Percentiles rank a stretch among this genome's conserved stretches.
These are phyloP conservation scores for Paecilomyces sp. DNA, from an alignment of 2,329 filamentous ascomycete genomes.

Conservation along the genomic window DNA sequence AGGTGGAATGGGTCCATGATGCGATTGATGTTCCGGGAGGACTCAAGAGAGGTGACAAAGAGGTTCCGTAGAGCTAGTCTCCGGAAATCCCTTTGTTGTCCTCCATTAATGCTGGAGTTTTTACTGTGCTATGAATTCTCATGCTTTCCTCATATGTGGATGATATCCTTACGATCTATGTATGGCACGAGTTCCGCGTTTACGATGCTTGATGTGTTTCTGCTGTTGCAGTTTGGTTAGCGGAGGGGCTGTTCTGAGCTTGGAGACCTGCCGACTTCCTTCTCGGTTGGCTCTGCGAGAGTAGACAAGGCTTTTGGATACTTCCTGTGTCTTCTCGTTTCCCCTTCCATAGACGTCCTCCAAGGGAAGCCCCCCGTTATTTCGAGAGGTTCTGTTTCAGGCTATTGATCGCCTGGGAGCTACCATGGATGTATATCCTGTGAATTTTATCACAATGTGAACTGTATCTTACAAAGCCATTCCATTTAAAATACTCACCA, in stretches of 20 bases:
- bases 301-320: not conserved
- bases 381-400: not conserved
- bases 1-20: slow-evolving; percentile 66
- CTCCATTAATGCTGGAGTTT: not conserved
- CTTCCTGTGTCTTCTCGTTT: not conserved
- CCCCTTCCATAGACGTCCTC: not conserved
- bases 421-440: not conserved
- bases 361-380: not conserved
- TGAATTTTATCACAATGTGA: not conserved
- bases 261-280: not conserved
- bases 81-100: slow-evolving; percentile 5
- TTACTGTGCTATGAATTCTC: not conserved
- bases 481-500: no score
- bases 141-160: slow-evolving; percentile 5
- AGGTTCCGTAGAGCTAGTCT: slow-evolving; percentile 36
- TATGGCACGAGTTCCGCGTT: not conserved
- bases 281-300: not conserved
- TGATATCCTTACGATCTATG: slow-evolving; percentile 3
- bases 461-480: not conserved
- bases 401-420: not conserved
- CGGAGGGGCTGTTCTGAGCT: not conserved
- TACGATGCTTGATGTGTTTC: slow-evolving; percentile 5
- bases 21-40: slow-evolving; percentile 63
- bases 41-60: slow-evolving; percentile 46
- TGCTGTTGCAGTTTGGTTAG: not conserved